Evolutionary conservation across 75 land plant species (phyloP).

Genomic region (Picea sitchensis): DNA sequence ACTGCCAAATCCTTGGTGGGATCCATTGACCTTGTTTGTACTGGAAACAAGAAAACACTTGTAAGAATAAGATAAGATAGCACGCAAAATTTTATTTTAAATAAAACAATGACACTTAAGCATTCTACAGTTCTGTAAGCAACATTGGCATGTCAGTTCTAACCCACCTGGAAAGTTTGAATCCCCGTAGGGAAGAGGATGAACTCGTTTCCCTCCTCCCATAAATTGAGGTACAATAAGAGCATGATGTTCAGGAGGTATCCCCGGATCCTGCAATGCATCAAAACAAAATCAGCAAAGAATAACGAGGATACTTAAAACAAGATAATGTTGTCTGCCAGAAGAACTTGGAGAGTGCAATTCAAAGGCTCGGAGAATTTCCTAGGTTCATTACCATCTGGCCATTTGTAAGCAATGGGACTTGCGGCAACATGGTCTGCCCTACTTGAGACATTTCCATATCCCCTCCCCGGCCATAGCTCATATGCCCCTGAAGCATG

Average conservation of each 20-base stretch:
- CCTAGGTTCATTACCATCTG: slow-evolving; percentile 47
- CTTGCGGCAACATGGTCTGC: slow-evolving; percentile 25
- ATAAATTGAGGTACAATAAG: slow-evolving; percentile 65
- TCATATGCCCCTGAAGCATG: slow-evolving; percentile 57
- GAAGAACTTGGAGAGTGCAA: not conserved
- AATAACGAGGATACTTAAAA: not conserved
- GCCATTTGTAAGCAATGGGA: slow-evolving; percentile 84
- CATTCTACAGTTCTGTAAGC: not conserved
- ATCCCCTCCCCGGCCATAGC: slow-evolving; percentile 49
- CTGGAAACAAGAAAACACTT: slow-evolving; percentile 24
- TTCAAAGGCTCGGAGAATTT: not conserved
- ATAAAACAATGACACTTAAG: not conserved
- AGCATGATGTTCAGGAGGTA: slow-evolving; percentile 83
- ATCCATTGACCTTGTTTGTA: slow-evolving; percentile 77
- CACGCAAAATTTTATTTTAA: not conserved
- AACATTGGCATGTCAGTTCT: not conserved
- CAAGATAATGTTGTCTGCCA: not conserved
- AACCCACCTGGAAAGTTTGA: slow-evolving; percentile 50
- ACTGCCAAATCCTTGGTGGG: slow-evolving; percentile 89
- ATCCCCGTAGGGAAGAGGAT: slow-evolving; percentile 61
- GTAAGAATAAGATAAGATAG: not conserved
- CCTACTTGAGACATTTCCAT: slow-evolving; percentile 20
- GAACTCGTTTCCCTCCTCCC: slow-evolving; percentile 60
- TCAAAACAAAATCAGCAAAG: not conserved
- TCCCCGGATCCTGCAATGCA: slow-evolving; percentile 44